Base-by-base conservation (phyloP, 2,329 filamentous ascomycete species). In the Alternaria panax region DNA sequence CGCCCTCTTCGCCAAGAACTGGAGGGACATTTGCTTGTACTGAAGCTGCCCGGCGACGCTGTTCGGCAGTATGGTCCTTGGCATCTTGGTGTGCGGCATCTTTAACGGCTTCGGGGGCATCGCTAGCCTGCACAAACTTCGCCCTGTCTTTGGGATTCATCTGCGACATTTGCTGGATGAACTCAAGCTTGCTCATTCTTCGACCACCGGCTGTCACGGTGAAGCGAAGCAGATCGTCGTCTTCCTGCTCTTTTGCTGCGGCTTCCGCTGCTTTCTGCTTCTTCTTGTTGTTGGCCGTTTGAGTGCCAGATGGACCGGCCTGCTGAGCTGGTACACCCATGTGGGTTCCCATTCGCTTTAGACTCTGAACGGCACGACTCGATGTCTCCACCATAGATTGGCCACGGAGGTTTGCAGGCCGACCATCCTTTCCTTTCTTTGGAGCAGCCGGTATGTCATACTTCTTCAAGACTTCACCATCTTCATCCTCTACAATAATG, bases 401-500 rank as follows among this genome's bases (percentile, higher is more conserved):
- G 43, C 62, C 80, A 27, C 72, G 69, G 27, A 71, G 63, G 12
- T 67, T 54, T 12, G 60, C 67, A 24, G 74, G 74, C 22, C 73
- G 75, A 22, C 56, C 50, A 22, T 61, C 54, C 46, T 69, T 64
- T 9, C 67, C 65, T 38, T 66, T 67, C 62, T 75, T 86, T 25
- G 72, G 66, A 5, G 86, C 78, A 0, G 84, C 80, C 1, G 90
- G 89, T 27, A 94, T 85, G 64, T 93, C 89, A 73, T 93, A 93
- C 57, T 91, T 89, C 80, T 93, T 93, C 74, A 96, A 86, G 30
- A 96, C 92, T 75, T 96, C 92, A 42, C 92, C 92, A 68, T 93
- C 89, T 75, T 91, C 90, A 63, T 96, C 91, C 79, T 96, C 92
- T 16, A 96, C 90, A 73, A 96, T 94, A 65, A 96, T 92, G 81